A percentile compares a stretch with the other conserved stretches of the same genome.
These are phyloP conservation scores for Aspergillus ochraceoroseus DNA, from an alignment of 2,329 filamentous ascomycete species.

Conservation along the genomic window DNA sequence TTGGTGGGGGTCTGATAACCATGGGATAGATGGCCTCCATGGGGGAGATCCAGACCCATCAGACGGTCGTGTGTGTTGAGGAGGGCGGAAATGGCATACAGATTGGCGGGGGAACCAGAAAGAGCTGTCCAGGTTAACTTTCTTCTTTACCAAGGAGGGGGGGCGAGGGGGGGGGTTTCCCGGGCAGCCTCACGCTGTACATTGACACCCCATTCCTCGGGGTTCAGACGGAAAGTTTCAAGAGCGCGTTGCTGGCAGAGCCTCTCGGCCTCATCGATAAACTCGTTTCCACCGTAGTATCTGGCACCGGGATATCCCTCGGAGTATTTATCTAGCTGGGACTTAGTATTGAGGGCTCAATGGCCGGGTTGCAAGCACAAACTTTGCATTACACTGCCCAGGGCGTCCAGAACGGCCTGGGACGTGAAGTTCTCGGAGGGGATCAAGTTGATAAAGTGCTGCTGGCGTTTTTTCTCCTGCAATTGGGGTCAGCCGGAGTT, in stretches of 20 bases:
- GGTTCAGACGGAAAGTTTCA: conserved; percentile 75
- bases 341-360: too few species aligned
- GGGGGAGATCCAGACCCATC: conserved; percentile 93
- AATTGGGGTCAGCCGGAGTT: conserved; percentile 18
- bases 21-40: conserved; percentile 91
- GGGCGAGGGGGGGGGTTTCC: too few species aligned
- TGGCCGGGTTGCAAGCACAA: conserved; percentile 36
- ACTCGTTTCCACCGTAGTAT: conserved; percentile 96
- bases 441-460: conserved; percentile 97
- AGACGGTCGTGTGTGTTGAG: conserved; percentile 93
- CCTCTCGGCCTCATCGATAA: conserved; percentile 84
- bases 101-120: conserved; percentile 70
- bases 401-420: conserved; percentile 81
- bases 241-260: conserved; percentile 87
- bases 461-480: conserved; percentile 91
- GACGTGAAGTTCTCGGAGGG: conserved; percentile 95
- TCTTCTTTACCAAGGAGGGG: too few species aligned
- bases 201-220: conserved; percentile 92
- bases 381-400: conserved; percentile 96
- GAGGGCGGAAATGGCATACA: conserved; percentile 87
- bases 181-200: conserved; percentile 72
- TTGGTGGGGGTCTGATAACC: conserved; percentile 93
- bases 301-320: conserved; percentile 94
- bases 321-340: conserved; percentile 78
- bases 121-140: too few species aligned